Base-by-base conservation (phyloP, 306 rosid genomes). In the Senna tora region DNA sequence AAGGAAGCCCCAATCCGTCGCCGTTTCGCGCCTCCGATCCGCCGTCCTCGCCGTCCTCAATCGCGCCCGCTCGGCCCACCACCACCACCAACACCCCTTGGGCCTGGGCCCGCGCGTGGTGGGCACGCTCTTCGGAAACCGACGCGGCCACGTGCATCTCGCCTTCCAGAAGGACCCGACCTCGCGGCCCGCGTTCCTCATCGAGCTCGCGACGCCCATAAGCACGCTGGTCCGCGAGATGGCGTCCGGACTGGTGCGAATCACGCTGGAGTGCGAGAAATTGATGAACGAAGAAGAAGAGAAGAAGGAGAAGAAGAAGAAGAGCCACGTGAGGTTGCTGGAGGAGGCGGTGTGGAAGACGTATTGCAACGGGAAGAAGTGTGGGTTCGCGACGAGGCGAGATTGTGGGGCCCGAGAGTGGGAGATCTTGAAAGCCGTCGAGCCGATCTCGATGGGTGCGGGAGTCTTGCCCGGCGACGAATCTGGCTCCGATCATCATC, bases 231-330 rank as follows among this genome's bases (percentile, higher is more conserved):
- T 93, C 34, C 85, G 86, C 21, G 98, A 93, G 84, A 90, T 93
- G 98, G 98, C 97, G 1, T 90, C 98, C n/a, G 98, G 98, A 80
- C 71, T 93, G 46, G 98, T 93, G 14, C 66, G 98, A 82, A 93
- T 93, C 49, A 97, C 97, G 0, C 74, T 93, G 59, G 98, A 93
- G 50, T 93, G 98, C 49, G 94, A 93, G 21, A 91, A 84, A 64
- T 86, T 42, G 43, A 87, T 79, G 60, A 87, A 83, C 2, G 74
- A 75, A 17, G 84, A n/a, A n/a, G n/a, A n/a, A n/a, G n/a, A n/a
- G n/a, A n/a, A n/a, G n/a, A n/a, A n/a, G n/a, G n/a, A n/a, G n/a
- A n/a, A n/a, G n/a, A n/a, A n/a, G n/a, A n/a, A 80, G 52, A 78
- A 82, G 68, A 80, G 70, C 25, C 30, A 25, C 17, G 17, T 42